phyloP scores from a whole-genome alignment of 2,329 filamentous ascomycete genomes.

The Metarhizium robertsii region DNA sequence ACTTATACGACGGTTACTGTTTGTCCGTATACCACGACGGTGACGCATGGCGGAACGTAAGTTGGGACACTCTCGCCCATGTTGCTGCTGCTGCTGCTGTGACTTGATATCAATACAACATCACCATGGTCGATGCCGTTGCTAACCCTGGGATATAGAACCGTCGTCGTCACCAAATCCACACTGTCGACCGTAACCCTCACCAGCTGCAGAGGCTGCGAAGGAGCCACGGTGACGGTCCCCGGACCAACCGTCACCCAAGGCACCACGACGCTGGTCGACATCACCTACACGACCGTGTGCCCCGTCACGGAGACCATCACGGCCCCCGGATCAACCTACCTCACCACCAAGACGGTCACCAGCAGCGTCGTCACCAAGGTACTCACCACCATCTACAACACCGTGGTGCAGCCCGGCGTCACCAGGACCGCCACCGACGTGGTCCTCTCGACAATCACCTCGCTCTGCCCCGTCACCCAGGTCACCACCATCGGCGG shows the following conservation, averaged over 20 bases:
- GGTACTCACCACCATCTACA: slow-evolving; percentile 19
- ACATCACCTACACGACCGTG: slow-evolving; percentile 29
- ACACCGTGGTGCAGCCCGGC: slow-evolving; percentile 18
- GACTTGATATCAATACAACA: background rate
- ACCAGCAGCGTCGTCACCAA: slow-evolving; percentile 18
- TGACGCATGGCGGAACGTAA: slow-evolving; percentile 30
- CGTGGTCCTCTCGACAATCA: slow-evolving; percentile 29
- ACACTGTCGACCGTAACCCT: slow-evolving; percentile 35
- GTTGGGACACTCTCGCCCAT: slow-evolving; percentile 9
- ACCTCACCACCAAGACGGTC: slow-evolving; percentile 14
- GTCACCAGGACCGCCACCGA: slow-evolving; percentile 22
- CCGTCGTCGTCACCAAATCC: slow-evolving; percentile 30
- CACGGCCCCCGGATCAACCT: slow-evolving; percentile 24
- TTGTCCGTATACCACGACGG: slow-evolving; percentile 35
- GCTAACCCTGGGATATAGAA: slow-evolving; percentile 19
- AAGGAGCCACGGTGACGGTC: slow-evolving; percentile 24
- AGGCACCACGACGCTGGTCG: slow-evolving; percentile 22
- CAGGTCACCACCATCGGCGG: slow-evolving; percentile 21
- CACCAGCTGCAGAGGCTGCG: slow-evolving; percentile 29
- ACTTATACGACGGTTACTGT: slow-evolving; percentile 34
- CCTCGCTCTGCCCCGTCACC: slow-evolving; percentile 32
- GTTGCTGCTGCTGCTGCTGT: no score
- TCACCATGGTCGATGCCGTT: background rate
- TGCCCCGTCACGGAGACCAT: slow-evolving; percentile 26
- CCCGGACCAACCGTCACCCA: slow-evolving; percentile 23